A percentile compares a stretch with the other conserved stretches of the same genome.
These are phyloP conservation scores for Eucalyptus erythrocorys DNA, from an alignment of 345 rosid genomes.

Conservation along the genomic window DNA sequence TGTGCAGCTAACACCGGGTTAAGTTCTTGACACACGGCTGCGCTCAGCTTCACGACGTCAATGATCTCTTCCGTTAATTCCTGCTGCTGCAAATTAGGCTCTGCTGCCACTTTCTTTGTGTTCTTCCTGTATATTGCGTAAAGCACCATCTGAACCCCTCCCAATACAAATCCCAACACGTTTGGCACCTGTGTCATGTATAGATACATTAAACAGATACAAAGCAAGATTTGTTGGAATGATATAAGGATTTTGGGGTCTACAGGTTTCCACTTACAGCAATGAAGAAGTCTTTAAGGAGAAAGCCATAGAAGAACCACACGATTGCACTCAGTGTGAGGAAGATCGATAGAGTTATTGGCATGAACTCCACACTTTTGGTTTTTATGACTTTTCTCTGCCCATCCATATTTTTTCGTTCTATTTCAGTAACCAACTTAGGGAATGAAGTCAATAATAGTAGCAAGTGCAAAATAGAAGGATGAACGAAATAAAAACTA, in stretches of 20 bases:
- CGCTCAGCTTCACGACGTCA: not conserved
- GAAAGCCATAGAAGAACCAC: slow-evolving; percentile 87
- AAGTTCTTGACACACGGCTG: not conserved
- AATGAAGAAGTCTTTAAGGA: slow-evolving; percentile 41
- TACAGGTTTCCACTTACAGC: slow-evolving; percentile 33
- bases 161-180: slow-evolving; percentile 61
- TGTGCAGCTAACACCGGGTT: not conserved
- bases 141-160: slow-evolving; percentile 65
- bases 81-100: slow-evolving; percentile 22
- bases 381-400: slow-evolving; percentile 84
- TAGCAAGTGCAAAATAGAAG: not conserved
- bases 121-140: slow-evolving; percentile 54
- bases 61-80: slow-evolving; percentile 32
- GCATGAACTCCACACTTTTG: slow-evolving; percentile 80
- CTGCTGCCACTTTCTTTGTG: slow-evolving; percentile 2
- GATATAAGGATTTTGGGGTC: not conserved
- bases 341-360: slow-evolving; percentile 53
- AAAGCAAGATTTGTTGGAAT: not conserved
- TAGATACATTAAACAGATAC: not conserved
- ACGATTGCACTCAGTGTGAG: slow-evolving; percentile 73
- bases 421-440: not conserved
- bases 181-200: slow-evolving; percentile 48
- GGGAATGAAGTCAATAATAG: not conserved
- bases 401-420: not conserved
- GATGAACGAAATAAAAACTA: not conserved